Percentiles rank a stretch among this genome's conserved stretches.
These are phyloP conservation scores for Calonectria leucothoes DNA, from an alignment of 2,329 filamentous ascomycete genomes.

Conservation along the genomic window DNA sequence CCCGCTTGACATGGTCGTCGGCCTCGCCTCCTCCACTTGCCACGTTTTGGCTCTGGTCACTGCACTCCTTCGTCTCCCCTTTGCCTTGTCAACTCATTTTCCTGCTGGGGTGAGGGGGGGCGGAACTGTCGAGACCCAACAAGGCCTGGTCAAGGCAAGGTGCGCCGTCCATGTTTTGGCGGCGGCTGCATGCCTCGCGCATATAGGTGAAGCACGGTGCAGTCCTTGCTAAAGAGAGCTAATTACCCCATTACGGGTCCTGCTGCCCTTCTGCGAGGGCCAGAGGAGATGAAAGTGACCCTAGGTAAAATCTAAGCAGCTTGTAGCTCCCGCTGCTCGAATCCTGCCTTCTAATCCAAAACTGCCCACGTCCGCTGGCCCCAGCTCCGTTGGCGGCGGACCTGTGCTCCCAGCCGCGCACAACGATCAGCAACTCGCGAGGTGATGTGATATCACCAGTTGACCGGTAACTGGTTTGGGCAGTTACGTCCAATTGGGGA, in stretches of 20 bases:
- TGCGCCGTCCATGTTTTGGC: conserved; percentile 1
- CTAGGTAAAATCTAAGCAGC: not conserved
- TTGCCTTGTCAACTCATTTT: not conserved
- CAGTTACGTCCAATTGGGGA: not conserved
- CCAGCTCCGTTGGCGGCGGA: not conserved
- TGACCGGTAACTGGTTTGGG: not conserved
- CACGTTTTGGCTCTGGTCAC: conserved; percentile 17
- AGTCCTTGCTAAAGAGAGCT: not conserved
- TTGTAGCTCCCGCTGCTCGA: not conserved
- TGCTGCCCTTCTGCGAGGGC: not conserved
- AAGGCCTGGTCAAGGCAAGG: conserved; percentile 2
- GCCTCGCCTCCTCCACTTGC: conserved; percentile 19
- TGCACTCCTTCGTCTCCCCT: not conserved
- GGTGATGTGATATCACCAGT: not conserved
- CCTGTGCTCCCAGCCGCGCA: conserved; percentile 13
- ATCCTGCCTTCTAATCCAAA: conserved; percentile 1
- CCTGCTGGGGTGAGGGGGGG: not conserved
- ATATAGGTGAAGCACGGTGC: conserved; percentile 15
- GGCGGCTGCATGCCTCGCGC: conserved; percentile 9
- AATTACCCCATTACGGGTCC: not conserved
- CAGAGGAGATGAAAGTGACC: not conserved
- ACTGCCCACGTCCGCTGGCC: not conserved
- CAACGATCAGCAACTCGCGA: conserved; percentile 27
- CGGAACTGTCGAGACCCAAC: not conserved
- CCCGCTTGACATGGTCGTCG: not conserved